A percentile compares a stretch with the other conserved stretches of the same genome.
Evolutionary conservation across 306 rosid genomes (phyloP).

Genomic region (Castanopsis chinensis): DNA sequence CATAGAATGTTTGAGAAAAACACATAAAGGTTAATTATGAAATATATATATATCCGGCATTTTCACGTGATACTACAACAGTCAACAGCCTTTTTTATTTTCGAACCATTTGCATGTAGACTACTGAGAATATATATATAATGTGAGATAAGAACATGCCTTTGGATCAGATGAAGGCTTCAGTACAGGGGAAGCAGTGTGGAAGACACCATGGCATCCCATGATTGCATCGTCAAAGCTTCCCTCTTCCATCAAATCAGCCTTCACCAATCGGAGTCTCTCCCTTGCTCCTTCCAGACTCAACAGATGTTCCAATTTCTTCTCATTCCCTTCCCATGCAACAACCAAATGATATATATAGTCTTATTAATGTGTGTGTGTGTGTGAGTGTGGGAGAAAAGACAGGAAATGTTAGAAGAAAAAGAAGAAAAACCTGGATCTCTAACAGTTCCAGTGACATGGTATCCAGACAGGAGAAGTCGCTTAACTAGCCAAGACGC

Average conservation of each 20-base stretch:
- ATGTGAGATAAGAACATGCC: constrained; percentile 29
- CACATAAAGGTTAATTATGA: too few species aligned
- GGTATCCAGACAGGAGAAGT: constrained; percentile 72
- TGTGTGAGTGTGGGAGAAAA: too few species aligned
- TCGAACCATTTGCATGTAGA: too few species aligned
- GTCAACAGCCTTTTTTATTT: too few species aligned
- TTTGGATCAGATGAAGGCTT: constrained; percentile 61
- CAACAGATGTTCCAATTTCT: constrained; percentile 68
- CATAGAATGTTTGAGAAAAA: background rate
- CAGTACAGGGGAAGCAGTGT: constrained; percentile 85
- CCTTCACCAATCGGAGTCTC: constrained; percentile 65
- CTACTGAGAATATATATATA: background rate
- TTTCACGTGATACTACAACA: too few species aligned
- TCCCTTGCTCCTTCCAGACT: constrained; percentile 80
- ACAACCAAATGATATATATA: background rate
- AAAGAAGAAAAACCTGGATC: constrained; percentile 53
- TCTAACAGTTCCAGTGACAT: constrained; percentile 74
- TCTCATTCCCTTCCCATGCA: constrained; percentile 47
- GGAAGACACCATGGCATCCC: constrained; percentile 87
- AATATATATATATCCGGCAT: too few species aligned
- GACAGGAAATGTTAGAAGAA: too few species aligned
- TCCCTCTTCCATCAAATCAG: constrained; percentile 66
- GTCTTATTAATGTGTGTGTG: background rate
- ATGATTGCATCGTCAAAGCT: constrained; percentile 77
- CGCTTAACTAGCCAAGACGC: constrained; percentile 85